Evolutionary conservation across 2,329 filamentous ascomycete genomes (phyloP), one percentile per base, ranked within the genome.

Genomic region (Fusarium nygamai): DNA sequence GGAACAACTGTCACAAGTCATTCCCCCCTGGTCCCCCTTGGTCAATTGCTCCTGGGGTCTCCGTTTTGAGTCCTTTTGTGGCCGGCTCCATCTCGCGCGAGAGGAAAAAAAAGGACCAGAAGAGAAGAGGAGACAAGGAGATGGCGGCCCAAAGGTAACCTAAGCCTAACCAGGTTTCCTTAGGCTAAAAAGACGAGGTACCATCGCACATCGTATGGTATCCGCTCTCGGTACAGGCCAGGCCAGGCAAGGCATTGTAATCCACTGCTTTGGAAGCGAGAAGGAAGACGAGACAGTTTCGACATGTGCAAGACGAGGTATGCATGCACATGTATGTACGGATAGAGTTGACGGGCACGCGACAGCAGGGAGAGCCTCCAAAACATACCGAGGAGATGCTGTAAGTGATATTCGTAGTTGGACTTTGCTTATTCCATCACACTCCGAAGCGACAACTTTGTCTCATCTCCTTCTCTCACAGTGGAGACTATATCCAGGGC

Each of bases 1-100:
- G 73, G 73, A 75, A 75, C 67, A 66, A 64, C 62, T 75, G 72
- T 71, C 71, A 73, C 71, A 64, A 64, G 46, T 36, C 54, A 14
- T 31, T 13, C 50, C 43, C 58, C 65, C 46, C 31, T 54, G 67
- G 36, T 12, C 47, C 59, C 33, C 33, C 56, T 61, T 46, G 43
- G 65, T 24, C 71, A n/a, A 57, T 65, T 71, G 65, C 61, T 63
- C 64, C 51, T 63, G 59, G 61, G 61, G 61, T 61, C 56, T 34
- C 31, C 36, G 41, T 47, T 44, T 62, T 51, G 70, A 60, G 66
- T 57, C 62, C 65, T 70, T 73, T 70, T 72, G 54, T 46, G 24
- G 57, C 33, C 61, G 70, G 38, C 46, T n/a, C 61, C 54, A 47
- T 41, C 58, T 41, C 31, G 24, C 20, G 36, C 33, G 22, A 46